Evolutionary conservation across 768 basidiomycete species (phyloP), one percentile per base, ranked within the genome.

Genomic region (Cyclocybe aegerita): DNA sequence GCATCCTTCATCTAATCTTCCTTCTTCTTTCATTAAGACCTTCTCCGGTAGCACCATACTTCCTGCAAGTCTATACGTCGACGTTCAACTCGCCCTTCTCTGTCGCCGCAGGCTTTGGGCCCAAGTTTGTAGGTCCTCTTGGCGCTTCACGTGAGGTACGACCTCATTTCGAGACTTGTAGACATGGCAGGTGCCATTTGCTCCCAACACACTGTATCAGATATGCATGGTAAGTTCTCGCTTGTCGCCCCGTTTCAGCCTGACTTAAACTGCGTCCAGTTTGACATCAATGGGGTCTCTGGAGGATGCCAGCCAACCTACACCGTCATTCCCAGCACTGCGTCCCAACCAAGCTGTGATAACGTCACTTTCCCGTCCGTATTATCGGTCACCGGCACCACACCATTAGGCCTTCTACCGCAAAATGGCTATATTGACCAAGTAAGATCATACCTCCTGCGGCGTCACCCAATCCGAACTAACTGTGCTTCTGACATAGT

Each of bases 281-380:
- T 72, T 57, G 80, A 77, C 51, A 64, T 56, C 6, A 71, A 70
- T 33, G 79, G 79, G 7, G 64, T 70, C 8, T 68, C 77, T 1
- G 80, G 80, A n/a, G 81, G 81, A 10, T 81, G 80, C 51, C 79
- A 80, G 59, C 65, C 64, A 6, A 68, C 70, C 9, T 79, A 78
- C 50, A 79, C 76, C 1, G 73, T 82, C 42, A 70, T 80, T 37
- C 64, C 72, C 23, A 74, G 72, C 43, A 60, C 74, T 1, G 65
- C 70, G 0, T 58, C 62, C 30, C 45, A 61, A 0, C 69, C 74
- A 0, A 58, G 64, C 17, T 81, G 80, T 60, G 54, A 63, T 41
- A 77, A 78, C 47, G 63, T 79, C 9, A 76, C 77, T 0, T 44
- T 60, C 51, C 60, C 70, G 3, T 43, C 55, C 3, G 60, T 60